Conservation (phyloP, 2,329 filamentous ascomycete species). For the Botrytis deweyae region DNA sequence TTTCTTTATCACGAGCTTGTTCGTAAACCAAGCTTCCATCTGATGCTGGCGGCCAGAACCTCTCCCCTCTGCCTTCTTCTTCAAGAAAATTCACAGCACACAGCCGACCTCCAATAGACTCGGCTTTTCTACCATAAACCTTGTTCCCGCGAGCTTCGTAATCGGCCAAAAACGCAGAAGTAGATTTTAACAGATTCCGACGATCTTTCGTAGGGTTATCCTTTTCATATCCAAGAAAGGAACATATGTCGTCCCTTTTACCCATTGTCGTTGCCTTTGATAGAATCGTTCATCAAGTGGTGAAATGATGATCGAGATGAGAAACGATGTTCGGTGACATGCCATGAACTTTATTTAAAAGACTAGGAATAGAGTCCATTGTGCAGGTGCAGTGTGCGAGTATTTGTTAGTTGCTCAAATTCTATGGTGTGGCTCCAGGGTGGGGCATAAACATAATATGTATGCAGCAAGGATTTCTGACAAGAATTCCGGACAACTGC, state of each 20-base stretch:
- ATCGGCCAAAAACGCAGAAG: slow-evolving; percentile 15
- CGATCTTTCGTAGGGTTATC: slow-evolving; percentile 16
- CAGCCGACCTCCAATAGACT: slow-evolving; percentile 18
- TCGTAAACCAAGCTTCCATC: slow-evolving; percentile 19
- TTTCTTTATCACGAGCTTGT: slow-evolving; percentile 6
- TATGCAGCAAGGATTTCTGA: slow-evolving; percentile 14
- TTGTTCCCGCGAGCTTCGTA: slow-evolving; percentile 19
- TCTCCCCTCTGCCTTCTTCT: slow-evolving; percentile 22
- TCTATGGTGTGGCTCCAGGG: slow-evolving; percentile 8
- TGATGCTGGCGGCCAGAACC: slow-evolving; percentile 13
- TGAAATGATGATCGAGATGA: not conserved
- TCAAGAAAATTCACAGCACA: slow-evolving; percentile 23
- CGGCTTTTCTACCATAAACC: slow-evolving; percentile 8
- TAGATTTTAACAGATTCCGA: slow-evolving; percentile 16
- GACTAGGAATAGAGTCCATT: not conserved
- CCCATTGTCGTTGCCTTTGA: not conserved
- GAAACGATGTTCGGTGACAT: not conserved
- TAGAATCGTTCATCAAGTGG: not conserved
- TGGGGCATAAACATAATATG: slow-evolving; percentile 15
- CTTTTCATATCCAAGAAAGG: slow-evolving; percentile 23
- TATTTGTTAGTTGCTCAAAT: slow-evolving; percentile 15
- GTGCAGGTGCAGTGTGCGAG: slow-evolving; percentile 1
- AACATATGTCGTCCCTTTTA: slow-evolving; percentile 21
- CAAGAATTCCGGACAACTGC: slow-evolving; percentile 5
- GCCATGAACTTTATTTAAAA: slow-evolving; percentile 5